phyloP scores from a whole-genome alignment of 768 basidiomycete genomes.

The Hortiboletus campestris region DNA sequence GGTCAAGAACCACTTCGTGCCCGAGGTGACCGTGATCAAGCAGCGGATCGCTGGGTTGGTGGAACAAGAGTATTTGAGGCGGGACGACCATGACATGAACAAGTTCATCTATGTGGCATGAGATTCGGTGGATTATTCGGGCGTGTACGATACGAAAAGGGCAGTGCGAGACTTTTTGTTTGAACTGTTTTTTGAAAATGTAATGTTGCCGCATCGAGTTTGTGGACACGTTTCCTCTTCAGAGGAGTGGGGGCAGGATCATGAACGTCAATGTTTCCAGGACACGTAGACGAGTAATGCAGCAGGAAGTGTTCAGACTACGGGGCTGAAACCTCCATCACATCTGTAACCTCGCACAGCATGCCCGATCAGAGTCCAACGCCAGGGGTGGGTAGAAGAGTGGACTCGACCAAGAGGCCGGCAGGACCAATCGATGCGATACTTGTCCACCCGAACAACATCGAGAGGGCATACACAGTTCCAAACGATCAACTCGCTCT shows the following conservation, averaged over 20 bases:
- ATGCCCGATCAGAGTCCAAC: neutral
- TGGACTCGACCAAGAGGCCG: neutral
- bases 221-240: too few species aligned
- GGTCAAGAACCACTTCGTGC: conserved; percentile 84
- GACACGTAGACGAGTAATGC: neutral
- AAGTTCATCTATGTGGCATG: conserved; percentile 80
- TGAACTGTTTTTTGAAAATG: neutral
- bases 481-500: neutral
- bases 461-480: neutral
- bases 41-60: conserved; percentile 77
- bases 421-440: neutral
- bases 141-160: neutral
- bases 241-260: neutral
- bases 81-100: conserved; percentile 70
- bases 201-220: neutral
- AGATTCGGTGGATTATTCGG: neutral
- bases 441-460: neutral
- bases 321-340: neutral
- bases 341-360: neutral
- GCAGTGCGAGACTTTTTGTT: neutral
- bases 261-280: neutral
- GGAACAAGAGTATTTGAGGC: conserved; percentile 81
- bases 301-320: neutral
- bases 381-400: neutral
- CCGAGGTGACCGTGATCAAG: conserved; percentile 84